phyloP scores from a whole-genome alignment of 352 stramenopile species.

The Phytophthora brassicae region DNA sequence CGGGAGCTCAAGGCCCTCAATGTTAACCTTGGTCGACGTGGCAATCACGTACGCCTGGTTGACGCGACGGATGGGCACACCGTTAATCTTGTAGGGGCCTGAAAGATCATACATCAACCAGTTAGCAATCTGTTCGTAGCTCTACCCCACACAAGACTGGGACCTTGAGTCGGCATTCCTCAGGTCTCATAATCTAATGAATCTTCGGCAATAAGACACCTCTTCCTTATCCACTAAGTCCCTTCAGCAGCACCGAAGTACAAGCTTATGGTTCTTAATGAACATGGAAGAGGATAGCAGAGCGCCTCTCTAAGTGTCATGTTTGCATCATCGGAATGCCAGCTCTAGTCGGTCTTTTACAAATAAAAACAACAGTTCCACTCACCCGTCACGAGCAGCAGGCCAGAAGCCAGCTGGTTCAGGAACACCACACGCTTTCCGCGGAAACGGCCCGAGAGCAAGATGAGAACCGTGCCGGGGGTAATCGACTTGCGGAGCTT shows the following conservation, averaged over 20 bases:
- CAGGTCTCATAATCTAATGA: slow-evolving; percentile 89
- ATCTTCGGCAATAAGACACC: slow-evolving; percentile 52
- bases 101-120: slow-evolving; percentile 1
- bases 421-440: slow-evolving; percentile 98
- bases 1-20: slow-evolving; percentile 92
- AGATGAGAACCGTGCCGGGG: slow-evolving; percentile 96
- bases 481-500: slow-evolving; percentile 96
- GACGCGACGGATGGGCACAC: slow-evolving; percentile 96
- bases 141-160: too few relatives aligned
- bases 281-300: slow-evolving; percentile 16
- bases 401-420: slow-evolving; percentile 96
- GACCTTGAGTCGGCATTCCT: slow-evolving; percentile 48
- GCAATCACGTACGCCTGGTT: slow-evolving; percentile 99
- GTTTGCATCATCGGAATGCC: slow-evolving; percentile 73
- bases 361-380: neutral
- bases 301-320: slow-evolving; percentile 59
- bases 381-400: slow-evolving; percentile 95
- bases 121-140: too few relatives aligned
- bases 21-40: slow-evolving; percentile 97
- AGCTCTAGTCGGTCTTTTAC: neutral
- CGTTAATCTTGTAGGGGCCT: slow-evolving; percentile 99
- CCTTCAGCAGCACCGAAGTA: neutral
- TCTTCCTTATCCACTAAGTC: slow-evolving; percentile 1
- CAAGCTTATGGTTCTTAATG: neutral
- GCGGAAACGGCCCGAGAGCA: slow-evolving; percentile 96